phyloP scores from a whole-genome alignment of 2,329 filamentous ascomycete genomes.

The Cercospora beticola region DNA sequence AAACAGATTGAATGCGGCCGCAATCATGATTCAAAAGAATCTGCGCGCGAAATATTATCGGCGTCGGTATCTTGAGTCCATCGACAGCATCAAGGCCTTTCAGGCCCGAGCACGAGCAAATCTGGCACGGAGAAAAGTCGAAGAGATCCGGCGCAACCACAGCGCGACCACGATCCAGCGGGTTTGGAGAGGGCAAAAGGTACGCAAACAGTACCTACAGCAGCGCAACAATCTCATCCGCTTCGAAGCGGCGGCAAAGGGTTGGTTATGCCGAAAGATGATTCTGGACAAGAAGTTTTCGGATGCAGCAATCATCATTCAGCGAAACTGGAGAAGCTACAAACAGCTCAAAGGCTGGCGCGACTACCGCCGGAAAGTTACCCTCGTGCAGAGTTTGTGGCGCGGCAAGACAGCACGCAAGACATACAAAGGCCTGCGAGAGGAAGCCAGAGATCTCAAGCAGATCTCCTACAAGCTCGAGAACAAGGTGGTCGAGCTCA shows the following conservation, averaged over 20 bases:
- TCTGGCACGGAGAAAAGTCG: slow-evolving; percentile 72
- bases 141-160: slow-evolving; percentile 78
- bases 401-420: slow-evolving; percentile 77
- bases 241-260: slow-evolving; percentile 88
- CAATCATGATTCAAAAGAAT: slow-evolving; percentile 99
- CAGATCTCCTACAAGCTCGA: slow-evolving; percentile 99
- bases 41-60: slow-evolving; percentile 93
- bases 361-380: slow-evolving; percentile 82
- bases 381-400: slow-evolving; percentile 90
- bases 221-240: slow-evolving; percentile 82
- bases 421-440: slow-evolving; percentile 85
- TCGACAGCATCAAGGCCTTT: slow-evolving; percentile 74
- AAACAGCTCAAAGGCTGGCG: slow-evolving; percentile 78
- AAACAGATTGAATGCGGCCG: slow-evolving; percentile 84
- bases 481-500: slow-evolving; percentile 99
- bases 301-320: slow-evolving; percentile 86
- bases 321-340: slow-evolving; percentile 83
- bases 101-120: slow-evolving; percentile 78
- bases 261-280: slow-evolving; percentile 83
- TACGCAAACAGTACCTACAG: slow-evolving; percentile 74
- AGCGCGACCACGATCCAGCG: slow-evolving; percentile 93
- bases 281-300: slow-evolving; percentile 92
- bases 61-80: slow-evolving; percentile 82
- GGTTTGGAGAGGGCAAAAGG: slow-evolving; percentile 89
- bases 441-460: slow-evolving; percentile 96